Conservation (phyloP, 108 stramenopile genomes). For the Cyclotella distinguenda region DNA sequence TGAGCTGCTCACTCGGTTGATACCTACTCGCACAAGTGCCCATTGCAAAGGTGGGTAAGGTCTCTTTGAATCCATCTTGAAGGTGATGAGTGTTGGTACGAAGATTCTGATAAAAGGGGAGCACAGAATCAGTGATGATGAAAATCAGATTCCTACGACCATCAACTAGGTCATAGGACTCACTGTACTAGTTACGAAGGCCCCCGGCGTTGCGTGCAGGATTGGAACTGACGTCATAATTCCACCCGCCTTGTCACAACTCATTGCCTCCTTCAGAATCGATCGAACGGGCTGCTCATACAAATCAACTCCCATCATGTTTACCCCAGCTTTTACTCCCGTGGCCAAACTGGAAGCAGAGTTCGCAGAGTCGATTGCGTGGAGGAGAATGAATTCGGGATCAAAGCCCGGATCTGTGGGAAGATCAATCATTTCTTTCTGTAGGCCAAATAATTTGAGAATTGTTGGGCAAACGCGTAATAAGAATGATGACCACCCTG, state of each 20-base stretch:
- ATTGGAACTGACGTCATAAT: constrained; percentile 59
- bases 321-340: constrained; percentile 51
- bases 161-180: too few species aligned
- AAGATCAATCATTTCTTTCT: background rate
- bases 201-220: constrained; percentile 63
- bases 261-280: constrained; percentile 55
- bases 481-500: background rate
- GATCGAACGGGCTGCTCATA: constrained; percentile 55
- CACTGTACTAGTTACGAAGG: constrained; percentile 48
- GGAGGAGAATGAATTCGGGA: constrained; percentile 56
- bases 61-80: constrained; percentile 24
- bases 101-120: constrained; percentile 20
- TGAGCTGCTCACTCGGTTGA: constrained; percentile 36
- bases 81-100: constrained; percentile 37
- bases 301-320: constrained; percentile 45
- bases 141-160: background rate
- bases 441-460: too few species aligned
- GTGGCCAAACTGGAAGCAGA: constrained; percentile 52
- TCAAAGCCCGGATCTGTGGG: constrained; percentile 30
- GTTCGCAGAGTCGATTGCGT: constrained; percentile 60
- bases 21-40: constrained; percentile 43
- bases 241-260: constrained; percentile 58
- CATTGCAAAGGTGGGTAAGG: constrained; percentile 45
- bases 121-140: background rate
- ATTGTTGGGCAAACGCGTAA: background rate